These are phyloP conservation scores for Kuraishia floccosa DNA, from an alignment of 805 yeast genomes.

Conservation along the genomic window DNA sequence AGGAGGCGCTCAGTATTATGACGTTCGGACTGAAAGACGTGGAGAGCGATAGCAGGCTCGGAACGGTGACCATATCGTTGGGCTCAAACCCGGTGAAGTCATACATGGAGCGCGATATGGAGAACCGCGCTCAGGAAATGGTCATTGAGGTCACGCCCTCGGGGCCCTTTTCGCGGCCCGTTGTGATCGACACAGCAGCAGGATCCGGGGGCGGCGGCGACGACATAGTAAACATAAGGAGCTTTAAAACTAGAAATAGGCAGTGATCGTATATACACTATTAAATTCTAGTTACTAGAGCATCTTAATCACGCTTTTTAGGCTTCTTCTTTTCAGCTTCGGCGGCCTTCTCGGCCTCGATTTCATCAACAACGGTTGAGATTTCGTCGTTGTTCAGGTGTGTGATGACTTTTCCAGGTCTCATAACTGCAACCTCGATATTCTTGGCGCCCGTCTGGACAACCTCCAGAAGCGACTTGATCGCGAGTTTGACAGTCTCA, in stretches of 20 bases:
- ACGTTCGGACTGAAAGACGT: neutral
- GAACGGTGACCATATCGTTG: constrained; percentile 2
- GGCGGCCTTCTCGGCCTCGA: constrained; percentile 80
- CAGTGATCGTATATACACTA: constrained; percentile 2
- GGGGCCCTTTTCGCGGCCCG: neutral
- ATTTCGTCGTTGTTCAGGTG: constrained; percentile 61
- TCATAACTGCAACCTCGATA: constrained; percentile 84
- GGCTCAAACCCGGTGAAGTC: neutral
- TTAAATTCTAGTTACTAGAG: neutral
- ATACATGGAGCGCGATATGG: constrained; percentile 1
- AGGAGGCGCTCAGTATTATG: constrained; percentile 7
- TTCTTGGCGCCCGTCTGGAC: constrained; percentile 97
- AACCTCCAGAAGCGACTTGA: constrained; percentile 84
- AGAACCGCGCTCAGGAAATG: neutral
- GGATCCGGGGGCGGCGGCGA: constrained; percentile 2
- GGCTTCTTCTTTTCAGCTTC: constrained; percentile 68
- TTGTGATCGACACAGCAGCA: constrained; percentile 2
- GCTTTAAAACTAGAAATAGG: neutral
- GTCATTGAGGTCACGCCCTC: constrained; percentile 4
- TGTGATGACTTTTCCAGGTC: constrained; percentile 51
- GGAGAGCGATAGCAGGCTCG: neutral
- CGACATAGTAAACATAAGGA: constrained; percentile 2
- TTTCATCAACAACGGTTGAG: constrained; percentile 62
- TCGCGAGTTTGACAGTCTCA: constrained; percentile 68
- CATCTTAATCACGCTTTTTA: constrained; percentile 15